Evolutionary conservation across 805 yeast species (phyloP).

Genomic region (Ogataea zsoltii): DNA sequence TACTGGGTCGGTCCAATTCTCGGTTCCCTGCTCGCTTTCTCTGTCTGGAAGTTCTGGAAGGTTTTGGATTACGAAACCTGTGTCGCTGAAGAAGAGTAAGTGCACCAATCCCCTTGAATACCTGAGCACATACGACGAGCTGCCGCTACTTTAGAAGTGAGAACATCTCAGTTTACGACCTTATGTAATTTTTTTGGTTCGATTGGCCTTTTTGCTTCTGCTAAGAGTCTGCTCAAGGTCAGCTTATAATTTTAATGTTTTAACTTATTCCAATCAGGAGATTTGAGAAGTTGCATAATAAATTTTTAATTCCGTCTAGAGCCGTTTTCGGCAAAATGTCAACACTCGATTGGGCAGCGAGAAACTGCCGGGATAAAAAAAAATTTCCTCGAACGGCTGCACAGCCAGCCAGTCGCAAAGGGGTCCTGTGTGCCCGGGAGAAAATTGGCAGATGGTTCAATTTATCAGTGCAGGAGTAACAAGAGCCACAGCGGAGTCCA

Average conservation of each 20-base stretch:
- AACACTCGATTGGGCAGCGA: not conserved
- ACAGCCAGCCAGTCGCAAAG: not conserved
- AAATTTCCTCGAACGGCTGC: too few relatives aligned
- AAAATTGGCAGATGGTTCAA: not conserved
- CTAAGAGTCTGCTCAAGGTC: too few relatives aligned
- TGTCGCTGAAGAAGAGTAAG: constrained; percentile 27
- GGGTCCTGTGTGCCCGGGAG: not conserved
- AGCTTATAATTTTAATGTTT: too few relatives aligned
- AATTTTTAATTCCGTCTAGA: not conserved
- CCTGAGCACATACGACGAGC: too few relatives aligned
- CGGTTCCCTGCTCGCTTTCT: constrained; percentile 67
- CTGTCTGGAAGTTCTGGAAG: constrained; percentile 67
- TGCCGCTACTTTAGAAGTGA: not conserved
- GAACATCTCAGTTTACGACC: not conserved
- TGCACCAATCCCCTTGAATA: too few relatives aligned
- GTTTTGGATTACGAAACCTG: constrained; percentile 65
- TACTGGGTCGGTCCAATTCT: constrained; percentile 88
- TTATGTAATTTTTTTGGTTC: constrained; percentile 1
- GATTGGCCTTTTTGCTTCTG: not conserved
- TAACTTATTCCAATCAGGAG: too few relatives aligned
- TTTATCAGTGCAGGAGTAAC: not conserved
- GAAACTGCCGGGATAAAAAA: too few relatives aligned
- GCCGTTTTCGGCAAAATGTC: not conserved
- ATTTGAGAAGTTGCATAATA: not conserved
- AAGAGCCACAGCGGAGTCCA: too few relatives aligned